Percentiles rank a stretch among this genome's conserved stretches.
These are phyloP conservation scores for Tagetes patula DNA, from an alignment of 129 eudicot species.

Conservation along the genomic window DNA sequence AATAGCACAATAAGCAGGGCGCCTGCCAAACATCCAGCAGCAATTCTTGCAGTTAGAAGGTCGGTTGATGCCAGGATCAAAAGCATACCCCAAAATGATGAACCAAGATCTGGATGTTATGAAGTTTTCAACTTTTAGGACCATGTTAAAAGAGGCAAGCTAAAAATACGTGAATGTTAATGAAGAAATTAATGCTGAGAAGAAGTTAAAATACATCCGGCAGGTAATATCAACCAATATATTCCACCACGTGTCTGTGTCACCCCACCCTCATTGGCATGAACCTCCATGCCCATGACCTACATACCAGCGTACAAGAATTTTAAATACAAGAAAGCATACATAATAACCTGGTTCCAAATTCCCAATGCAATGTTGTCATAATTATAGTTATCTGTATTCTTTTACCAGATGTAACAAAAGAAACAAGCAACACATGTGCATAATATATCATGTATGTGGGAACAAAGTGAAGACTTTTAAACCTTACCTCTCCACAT, in stretches of 20 bases:
- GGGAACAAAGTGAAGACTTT: constrained; percentile 9
- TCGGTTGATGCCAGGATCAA: constrained; percentile 85
- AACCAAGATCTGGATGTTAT: constrained; percentile 71
- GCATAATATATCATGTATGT: neutral
- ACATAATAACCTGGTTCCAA: neutral
- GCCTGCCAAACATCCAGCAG: constrained; percentile 94
- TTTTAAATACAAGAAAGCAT: constrained; percentile 6
- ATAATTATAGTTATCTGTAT: neutral
- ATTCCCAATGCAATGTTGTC: neutral
- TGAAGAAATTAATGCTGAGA: neutral
- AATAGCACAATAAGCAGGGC: constrained; percentile 82
- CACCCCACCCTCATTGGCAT: constrained; percentile 98
- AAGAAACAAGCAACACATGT: neutral
- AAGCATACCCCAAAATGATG: constrained; percentile 99
- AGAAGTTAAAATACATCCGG: constrained; percentile 72
- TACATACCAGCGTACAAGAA: constrained; percentile 30
- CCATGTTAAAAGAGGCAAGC: neutral
- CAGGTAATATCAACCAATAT: constrained; percentile 98
- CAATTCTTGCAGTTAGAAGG: constrained; percentile 75
- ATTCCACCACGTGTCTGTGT: constrained; percentile 98
- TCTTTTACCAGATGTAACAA: neutral
- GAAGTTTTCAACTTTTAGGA: neutral
- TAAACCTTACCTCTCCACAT: constrained; percentile 73
- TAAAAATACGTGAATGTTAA: neutral
- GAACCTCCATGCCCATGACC: constrained; percentile 98